Evolutionary conservation across 306 rosid genomes (phyloP), one percentile per base, ranked within the genome.

Genomic region (Citrullus mucosospermus): DNA sequence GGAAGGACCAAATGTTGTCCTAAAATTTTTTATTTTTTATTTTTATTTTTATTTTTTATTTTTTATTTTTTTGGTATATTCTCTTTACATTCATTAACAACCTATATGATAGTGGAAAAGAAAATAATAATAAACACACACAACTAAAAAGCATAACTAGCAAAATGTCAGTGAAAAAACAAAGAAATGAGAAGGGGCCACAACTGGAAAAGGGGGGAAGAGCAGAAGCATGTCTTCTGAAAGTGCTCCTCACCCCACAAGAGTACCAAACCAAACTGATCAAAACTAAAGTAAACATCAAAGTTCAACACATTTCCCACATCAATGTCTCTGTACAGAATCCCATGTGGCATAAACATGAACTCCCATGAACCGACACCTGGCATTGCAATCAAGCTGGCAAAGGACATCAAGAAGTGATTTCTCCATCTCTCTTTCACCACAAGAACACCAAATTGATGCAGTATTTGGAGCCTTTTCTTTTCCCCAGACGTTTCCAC

Each of bases 241-340:
- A 41, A 68, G 75, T 20, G 75, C 55, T n/a, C 75, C 20, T 25
- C 28, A 25, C 16, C 61, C 60, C 61, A 30, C 60, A 73, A 50
- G 28, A 73, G 16, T 51, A 51, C 77, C 28, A 73, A 71, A 68
- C 75, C 36, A 68, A 73, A 73, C 46, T 30, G 5, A 25, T 48
- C 8, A 72, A 71, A 51, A 14, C 36, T 20, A 22, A 68, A 71
- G 58, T 12, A 72, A 73, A 4, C 43, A 73, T 20, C 77, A 5
- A 73, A 73, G 44, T 51, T 15, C 77, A 73, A 17, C 20, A 73
- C 46, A 70, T 46, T 70, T 28, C 61, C 1, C 41, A 71, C 38
- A 50, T 72, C 77, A 51, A 51, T 30, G 60, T 50, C 46, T 46
- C 61, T 73, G 77, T 73, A 73, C 77, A 73, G 60, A 30, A 73